Conservation (phyloP, 345 rosid genomes). For the Gynandropsis gynandra region DNA sequence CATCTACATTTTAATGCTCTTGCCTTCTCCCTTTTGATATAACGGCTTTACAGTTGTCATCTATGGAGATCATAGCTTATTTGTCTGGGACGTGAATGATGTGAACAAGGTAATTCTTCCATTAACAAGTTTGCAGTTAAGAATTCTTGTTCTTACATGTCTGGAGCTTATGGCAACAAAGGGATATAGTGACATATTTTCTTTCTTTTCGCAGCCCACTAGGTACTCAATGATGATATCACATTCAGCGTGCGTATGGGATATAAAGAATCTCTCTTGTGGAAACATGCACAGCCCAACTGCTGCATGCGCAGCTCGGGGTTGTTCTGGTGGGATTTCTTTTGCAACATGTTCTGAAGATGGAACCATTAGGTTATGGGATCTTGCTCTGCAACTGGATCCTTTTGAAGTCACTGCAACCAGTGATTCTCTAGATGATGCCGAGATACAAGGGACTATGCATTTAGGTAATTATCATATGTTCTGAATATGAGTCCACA, state of each 20-base stretch:
- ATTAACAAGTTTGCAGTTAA: not conserved
- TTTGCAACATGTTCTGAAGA: conserved; percentile 87
- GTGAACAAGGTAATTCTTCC: conserved; percentile 45
- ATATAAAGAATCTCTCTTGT: conserved; percentile 71
- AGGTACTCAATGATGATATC: conserved; percentile 58
- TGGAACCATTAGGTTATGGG: conserved; percentile 82
- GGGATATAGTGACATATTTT: conserved; percentile 18
- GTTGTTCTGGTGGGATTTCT: conserved; percentile 74
- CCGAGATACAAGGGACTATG: conserved; percentile 29
- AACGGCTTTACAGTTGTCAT: conserved; percentile 51
- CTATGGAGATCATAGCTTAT: conserved; percentile 68
- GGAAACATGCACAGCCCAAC: conserved; percentile 69
- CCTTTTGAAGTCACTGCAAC: conserved; percentile 27
- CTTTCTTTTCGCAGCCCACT: conserved; percentile 43
- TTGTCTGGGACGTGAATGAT: conserved; percentile 63
- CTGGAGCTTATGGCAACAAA: conserved; percentile 20
- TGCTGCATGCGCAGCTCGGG: conserved; percentile 65
- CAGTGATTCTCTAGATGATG: conserved; percentile 22
- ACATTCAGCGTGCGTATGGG: conserved; percentile 78
- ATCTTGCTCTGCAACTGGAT: conserved; percentile 47
- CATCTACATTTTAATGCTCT: conserved; percentile 2
- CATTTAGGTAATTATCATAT: conserved; percentile 39
- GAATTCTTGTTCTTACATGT: conserved; percentile 5
- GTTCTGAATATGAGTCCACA: not conserved
- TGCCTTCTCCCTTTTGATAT: not conserved